Percentiles rank a stretch among this genome's conserved stretches.
These are phyloP conservation scores for Phytophthora podocarpi DNA, from an alignment of 352 stramenopile species.

Conservation along the genomic window DNA sequence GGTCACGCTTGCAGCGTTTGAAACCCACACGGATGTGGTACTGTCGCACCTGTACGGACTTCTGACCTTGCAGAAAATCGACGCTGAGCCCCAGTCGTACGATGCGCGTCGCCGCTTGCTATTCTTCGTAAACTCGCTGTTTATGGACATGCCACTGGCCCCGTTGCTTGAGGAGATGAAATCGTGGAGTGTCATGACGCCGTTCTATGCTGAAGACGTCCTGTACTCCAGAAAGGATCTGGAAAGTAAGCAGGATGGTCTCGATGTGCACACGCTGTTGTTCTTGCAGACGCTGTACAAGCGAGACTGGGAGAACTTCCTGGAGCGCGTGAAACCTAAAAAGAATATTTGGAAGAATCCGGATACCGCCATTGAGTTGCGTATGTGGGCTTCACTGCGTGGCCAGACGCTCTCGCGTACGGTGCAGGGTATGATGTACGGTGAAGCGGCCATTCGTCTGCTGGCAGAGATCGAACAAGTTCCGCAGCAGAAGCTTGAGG, in stretches of 20 bases:
- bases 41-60: slow-evolving; percentile 93
- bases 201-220: slow-evolving; percentile 99
- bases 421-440: slow-evolving; percentile 99
- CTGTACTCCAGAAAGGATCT: slow-evolving; percentile 97
- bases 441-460: slow-evolving; percentile 97
- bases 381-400: slow-evolving; percentile 97
- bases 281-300: slow-evolving; percentile 98
- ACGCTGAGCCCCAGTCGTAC: slow-evolving; percentile 96
- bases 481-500: slow-evolving; percentile 91
- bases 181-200: slow-evolving; percentile 98
- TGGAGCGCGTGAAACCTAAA: slow-evolving; percentile 95
- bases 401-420: slow-evolving; percentile 97
- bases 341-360: slow-evolving; percentile 93
- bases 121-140: slow-evolving; percentile 99
- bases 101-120: slow-evolving; percentile 95
- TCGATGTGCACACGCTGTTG: slow-evolving; percentile 86
- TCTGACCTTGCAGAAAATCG: slow-evolving; percentile 96
- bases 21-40: slow-evolving; percentile 80
- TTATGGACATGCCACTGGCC: slow-evolving; percentile 99
- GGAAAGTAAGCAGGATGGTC: slow-evolving; percentile 94
- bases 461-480: slow-evolving; percentile 96
- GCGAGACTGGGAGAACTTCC: slow-evolving; percentile 98
- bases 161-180: slow-evolving; percentile 98
- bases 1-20: slow-evolving; percentile 88
- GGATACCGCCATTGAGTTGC: slow-evolving; percentile 86